These are phyloP conservation scores for Hypoxylon sp. DNA, from an alignment of 2,329 filamentous ascomycete genomes.

Conservation along the genomic window DNA sequence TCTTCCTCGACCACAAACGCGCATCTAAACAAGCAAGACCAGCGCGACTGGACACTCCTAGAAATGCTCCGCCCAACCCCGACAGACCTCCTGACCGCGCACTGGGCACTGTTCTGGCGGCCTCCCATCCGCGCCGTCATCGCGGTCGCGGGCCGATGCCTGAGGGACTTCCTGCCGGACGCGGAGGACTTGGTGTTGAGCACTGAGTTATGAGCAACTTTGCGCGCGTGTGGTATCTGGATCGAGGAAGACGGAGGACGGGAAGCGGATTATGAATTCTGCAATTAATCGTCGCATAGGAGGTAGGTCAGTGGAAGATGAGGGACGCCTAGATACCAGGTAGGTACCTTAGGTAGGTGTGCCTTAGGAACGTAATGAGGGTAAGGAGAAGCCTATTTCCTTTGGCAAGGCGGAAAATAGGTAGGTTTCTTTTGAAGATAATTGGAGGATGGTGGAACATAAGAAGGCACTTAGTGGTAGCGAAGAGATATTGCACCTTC, in stretches of 20 bases:
- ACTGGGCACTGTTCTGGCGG: constrained; percentile 26
- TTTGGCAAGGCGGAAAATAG: neutral
- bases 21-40: no score
- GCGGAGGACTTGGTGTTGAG: constrained; percentile 20
- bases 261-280: no score
- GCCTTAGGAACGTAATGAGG: no score
- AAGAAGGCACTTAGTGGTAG: no score
- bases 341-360: no score
- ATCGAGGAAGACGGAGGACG: no score
- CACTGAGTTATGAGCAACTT: constrained; percentile 10
- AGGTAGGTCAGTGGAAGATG: neutral
- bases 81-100: neutral
- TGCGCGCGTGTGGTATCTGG: no score
- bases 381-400: no score
- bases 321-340: neutral
- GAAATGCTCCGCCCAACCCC: neutral
- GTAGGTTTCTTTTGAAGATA: neutral
- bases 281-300: neutral
- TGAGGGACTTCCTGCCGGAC: constrained; percentile 6
- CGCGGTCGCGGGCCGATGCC: neutral
- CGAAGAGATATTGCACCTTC: no score
- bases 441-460: no score
- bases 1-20: no score
- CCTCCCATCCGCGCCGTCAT: constrained; percentile 7
- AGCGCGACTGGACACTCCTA: neutral